Conservation (phyloP, 495 filamentous ascomycete genomes). For the Bombardia bombarda region DNA sequence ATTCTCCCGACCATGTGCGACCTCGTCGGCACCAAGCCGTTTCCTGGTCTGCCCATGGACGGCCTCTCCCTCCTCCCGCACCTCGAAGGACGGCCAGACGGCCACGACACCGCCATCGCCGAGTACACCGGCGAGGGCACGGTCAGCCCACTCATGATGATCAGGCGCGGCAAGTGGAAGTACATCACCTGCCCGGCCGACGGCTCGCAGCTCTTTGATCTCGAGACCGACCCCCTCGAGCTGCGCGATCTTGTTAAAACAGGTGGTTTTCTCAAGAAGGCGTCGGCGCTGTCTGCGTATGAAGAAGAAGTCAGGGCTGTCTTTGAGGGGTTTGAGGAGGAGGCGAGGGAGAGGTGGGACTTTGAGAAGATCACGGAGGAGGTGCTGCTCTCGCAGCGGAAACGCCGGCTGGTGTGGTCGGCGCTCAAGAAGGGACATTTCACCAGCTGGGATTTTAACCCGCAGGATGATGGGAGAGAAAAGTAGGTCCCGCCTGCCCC, state of each 20-base stretch:
- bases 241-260: constrained; percentile 42
- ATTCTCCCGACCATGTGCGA: constrained; percentile 78
- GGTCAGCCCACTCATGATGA: constrained; percentile 83
- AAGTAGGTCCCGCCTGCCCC: constrained; percentile 51
- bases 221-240: constrained; percentile 65
- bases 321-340: constrained; percentile 54
- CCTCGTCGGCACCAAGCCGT: constrained; percentile 58
- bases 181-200: constrained; percentile 75
- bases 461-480: constrained; percentile 58
- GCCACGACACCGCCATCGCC: constrained; percentile 69
- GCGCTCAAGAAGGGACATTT: constrained; percentile 64
- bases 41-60: constrained; percentile 63
- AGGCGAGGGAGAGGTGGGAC: constrained; percentile 64
- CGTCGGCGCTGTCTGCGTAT: constrained; percentile 21
- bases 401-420: constrained; percentile 61
- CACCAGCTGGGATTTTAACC: constrained; percentile 71
- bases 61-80: constrained; percentile 66
- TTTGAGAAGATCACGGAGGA: constrained; percentile 60
- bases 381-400: constrained; percentile 64
- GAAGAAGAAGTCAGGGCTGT: constrained; percentile 38
- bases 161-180: constrained; percentile 74
- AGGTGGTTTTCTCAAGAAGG: constrained; percentile 14
- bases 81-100: constrained; percentile 46
- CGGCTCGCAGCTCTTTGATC: constrained; percentile 69
- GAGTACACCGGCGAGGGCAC: constrained; percentile 90